phyloP scores from a whole-genome alignment of 352 stramenopile species.

The Phytophthora parvispora region DNA sequence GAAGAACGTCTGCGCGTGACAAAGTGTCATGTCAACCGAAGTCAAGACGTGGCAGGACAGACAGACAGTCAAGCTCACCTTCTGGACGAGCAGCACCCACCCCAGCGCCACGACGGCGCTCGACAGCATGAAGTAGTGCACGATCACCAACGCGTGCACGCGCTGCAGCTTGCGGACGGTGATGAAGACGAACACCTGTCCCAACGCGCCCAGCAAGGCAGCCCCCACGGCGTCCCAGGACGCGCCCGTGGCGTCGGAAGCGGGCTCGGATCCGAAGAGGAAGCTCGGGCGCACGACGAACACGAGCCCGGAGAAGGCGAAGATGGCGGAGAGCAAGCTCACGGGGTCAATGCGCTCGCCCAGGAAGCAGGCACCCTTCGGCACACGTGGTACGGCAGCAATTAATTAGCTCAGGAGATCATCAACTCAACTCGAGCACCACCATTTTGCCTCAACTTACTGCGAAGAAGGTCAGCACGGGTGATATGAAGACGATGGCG shows the following conservation, averaged over 20 bases:
- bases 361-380: constrained; percentile 38
- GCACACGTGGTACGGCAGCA: not conserved
- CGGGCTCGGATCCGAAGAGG: constrained; percentile 42
- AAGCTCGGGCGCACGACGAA: constrained; percentile 49
- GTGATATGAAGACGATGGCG: constrained; percentile 62
- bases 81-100: constrained; percentile 19
- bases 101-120: constrained; percentile 31
- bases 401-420: no score
- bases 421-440: not conserved
- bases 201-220: constrained; percentile 41
- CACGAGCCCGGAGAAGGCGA: constrained; percentile 38
- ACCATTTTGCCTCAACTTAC: constrained; percentile 3
- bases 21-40: not conserved
- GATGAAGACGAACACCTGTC: constrained; percentile 53
- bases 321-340: constrained; percentile 30
- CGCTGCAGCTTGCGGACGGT: constrained; percentile 47
- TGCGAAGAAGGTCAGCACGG: constrained; percentile 23
- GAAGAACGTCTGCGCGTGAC: constrained; percentile 21
- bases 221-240: constrained; percentile 35
- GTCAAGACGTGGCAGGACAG: not conserved
- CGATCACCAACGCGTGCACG: constrained; percentile 44
- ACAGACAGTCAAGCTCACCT: not conserved
- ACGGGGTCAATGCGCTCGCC: constrained; percentile 38
- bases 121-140: constrained; percentile 58
- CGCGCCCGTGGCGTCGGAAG: no score